Conservation (phyloP, 495 filamentous ascomycete genomes). For the Penicilliopsis zonata region DNA sequence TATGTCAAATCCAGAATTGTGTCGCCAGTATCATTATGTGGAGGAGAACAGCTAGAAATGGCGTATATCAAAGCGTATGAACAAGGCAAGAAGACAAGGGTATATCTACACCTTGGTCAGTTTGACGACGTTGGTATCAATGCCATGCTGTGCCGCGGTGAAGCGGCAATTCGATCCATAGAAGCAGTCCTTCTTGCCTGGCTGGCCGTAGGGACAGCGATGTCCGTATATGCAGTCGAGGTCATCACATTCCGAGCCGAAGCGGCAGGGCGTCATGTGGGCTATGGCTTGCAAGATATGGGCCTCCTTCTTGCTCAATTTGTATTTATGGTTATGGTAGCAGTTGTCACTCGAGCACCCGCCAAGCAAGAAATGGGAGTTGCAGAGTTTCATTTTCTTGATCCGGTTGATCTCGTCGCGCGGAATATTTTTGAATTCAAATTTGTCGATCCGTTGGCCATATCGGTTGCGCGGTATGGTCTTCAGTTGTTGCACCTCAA, state of each 20-base stretch:
- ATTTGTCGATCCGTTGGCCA: constrained; percentile 59
- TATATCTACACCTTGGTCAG: constrained; percentile 39
- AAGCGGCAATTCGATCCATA: constrained; percentile 42
- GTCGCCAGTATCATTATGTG: no score
- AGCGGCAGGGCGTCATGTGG: constrained; percentile 66
- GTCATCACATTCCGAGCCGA: constrained; percentile 61
- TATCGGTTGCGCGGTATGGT: constrained; percentile 55
- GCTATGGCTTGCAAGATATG: constrained; percentile 57
- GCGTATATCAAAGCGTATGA: no score
- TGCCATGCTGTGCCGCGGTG: constrained; percentile 33
- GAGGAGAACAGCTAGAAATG: no score
- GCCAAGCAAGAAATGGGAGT: constrained; percentile 67
- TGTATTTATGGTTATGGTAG: constrained; percentile 64
- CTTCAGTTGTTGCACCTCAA: no score
- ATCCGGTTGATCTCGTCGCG: constrained; percentile 46
- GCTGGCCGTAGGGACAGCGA: constrained; percentile 36
- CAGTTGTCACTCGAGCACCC: constrained; percentile 64
- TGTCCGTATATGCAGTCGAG: constrained; percentile 81
- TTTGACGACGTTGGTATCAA: constrained; percentile 41
- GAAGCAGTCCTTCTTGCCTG: constrained; percentile 37
- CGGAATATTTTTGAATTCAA: constrained; percentile 40
- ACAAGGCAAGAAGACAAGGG: background rate
- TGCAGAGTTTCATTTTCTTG: constrained; percentile 70
- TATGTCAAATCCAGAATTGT: no score
- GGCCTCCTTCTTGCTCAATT: constrained; percentile 53